A percentile compares a stretch with the other conserved stretches of the same genome.
Evolutionary conservation across 192 early-diverging fungal species (phyloP).

Genomic region (Coemansia sp.): DNA sequence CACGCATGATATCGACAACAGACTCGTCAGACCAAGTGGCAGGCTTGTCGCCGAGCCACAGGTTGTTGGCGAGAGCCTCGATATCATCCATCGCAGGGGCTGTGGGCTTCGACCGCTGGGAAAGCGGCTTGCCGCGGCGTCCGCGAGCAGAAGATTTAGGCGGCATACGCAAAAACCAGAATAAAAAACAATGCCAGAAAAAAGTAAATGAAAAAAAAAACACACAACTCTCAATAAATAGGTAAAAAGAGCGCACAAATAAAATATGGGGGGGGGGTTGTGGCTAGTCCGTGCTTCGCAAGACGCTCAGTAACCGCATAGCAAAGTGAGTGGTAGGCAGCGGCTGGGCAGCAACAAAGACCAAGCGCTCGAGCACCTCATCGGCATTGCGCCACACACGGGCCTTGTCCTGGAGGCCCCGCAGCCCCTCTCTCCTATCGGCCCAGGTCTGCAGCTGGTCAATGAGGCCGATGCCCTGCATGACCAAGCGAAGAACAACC

Average conservation of each 20-base stretch:
- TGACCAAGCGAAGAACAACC: constrained; percentile 26
- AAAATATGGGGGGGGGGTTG: not conserved
- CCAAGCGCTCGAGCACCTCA: constrained; percentile 43
- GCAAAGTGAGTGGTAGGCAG: constrained; percentile 20
- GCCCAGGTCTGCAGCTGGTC: constrained; percentile 53
- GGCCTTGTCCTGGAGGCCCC: constrained; percentile 24
- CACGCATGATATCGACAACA: constrained; percentile 1
- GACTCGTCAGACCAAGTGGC: constrained; percentile 11
- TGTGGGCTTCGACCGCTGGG: not conserved
- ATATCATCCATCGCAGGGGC: not conserved
- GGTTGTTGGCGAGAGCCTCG: constrained; percentile 8
- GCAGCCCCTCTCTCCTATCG: constrained; percentile 23
- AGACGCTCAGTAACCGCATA: constrained; percentile 23
- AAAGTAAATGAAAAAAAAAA: not conserved
- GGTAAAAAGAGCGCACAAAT: not conserved
- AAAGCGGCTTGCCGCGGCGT: not conserved
- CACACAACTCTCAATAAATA: not conserved
- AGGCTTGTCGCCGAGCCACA: constrained; percentile 13
- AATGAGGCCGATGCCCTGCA: constrained; percentile 38
- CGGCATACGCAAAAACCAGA: constrained; percentile 3
- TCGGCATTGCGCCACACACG: constrained; percentile 38
- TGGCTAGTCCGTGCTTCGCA: constrained; percentile 6
- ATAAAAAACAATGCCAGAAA: not conserved
- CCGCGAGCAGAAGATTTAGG: not conserved
- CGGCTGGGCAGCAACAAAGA: constrained; percentile 27